These are phyloP conservation scores for Aspergillus egyptiacus DNA, from an alignment of 495 filamentous ascomycete genomes.

Conservation along the genomic window DNA sequence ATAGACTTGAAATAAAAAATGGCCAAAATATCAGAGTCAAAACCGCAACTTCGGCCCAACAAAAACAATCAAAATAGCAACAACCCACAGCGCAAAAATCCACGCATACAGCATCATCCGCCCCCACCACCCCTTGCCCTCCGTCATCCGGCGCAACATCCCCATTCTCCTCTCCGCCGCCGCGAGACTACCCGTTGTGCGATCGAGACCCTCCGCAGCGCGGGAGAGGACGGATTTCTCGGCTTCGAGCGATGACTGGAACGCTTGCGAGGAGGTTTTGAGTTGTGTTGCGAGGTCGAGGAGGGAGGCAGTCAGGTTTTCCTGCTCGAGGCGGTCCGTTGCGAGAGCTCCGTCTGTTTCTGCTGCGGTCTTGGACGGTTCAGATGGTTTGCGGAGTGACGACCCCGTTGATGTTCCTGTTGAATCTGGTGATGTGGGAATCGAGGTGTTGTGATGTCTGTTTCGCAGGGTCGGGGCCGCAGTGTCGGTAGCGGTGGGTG, in stretches of 20 bases:
- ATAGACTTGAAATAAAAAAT: neutral
- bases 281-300: conserved; percentile 70
- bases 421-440: conserved; percentile 19
- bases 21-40: conserved; percentile 27
- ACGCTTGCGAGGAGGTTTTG: conserved; percentile 65
- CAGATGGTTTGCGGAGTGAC: conserved; percentile 12
- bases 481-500: conserved; percentile 6
- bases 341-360: conserved; percentile 63
- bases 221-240: conserved; percentile 66
- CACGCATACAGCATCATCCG: conserved; percentile 76
- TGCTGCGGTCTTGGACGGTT: conserved; percentile 16
- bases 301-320: conserved; percentile 74
- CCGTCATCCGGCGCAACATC: conserved; percentile 63
- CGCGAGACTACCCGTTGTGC: conserved; percentile 66
- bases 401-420: conserved; percentile 24
- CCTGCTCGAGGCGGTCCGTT: conserved; percentile 71
- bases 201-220: conserved; percentile 68
- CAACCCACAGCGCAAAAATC: conserved; percentile 72
- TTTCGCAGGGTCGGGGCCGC: conserved; percentile 28
- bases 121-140: conserved; percentile 84
- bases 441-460: conserved; percentile 20
- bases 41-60: conserved; percentile 82
- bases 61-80: conserved; percentile 69
- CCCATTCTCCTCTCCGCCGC: conserved; percentile 70
- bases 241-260: conserved; percentile 62